Percentiles rank a stretch among this genome's conserved stretches.
Conservation (phyloP, 1,284 basidiomycete genomes). For the Tylopilus sp. region DNA sequence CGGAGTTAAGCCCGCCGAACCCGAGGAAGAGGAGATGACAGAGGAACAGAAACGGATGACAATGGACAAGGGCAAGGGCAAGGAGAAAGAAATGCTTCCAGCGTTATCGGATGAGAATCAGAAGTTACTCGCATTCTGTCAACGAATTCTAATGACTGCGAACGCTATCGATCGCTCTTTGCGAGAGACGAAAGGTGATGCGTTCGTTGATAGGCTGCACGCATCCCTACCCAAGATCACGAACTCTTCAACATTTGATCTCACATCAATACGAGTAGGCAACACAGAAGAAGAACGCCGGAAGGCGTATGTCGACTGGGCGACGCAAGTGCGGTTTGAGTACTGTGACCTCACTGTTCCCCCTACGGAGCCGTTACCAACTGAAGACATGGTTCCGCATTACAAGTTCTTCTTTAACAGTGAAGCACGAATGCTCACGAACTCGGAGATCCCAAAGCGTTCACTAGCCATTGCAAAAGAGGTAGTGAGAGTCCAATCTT, state of each 20-base stretch:
- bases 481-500: conserved; percentile 38
- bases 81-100: conserved; percentile 49
- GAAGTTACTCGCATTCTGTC: conserved; percentile 65
- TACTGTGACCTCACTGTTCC: conserved; percentile 76
- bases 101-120: conserved; percentile 60
- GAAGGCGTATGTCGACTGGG: conserved; percentile 79
- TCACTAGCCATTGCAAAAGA: conserved; percentile 90
- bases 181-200: conserved; percentile 78
- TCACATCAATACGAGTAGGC: conserved; percentile 45
- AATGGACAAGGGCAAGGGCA: conserved; percentile 49
- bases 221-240: conserved; percentile 68
- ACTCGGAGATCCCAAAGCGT: conserved; percentile 77
- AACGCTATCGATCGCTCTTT: conserved; percentile 80
- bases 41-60: conserved; percentile 82
- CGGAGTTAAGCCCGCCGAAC: conserved; percentile 50
- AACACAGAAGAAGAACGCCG: conserved; percentile 61
- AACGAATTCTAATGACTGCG: conserved; percentile 73
- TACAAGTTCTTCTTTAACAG: conserved; percentile 77
- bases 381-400: conserved; percentile 50
- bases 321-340: conserved; percentile 72
- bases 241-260: conserved; percentile 39
- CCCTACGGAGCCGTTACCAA: conserved; percentile 22
- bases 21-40: conserved; percentile 59
- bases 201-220: conserved; percentile 74
- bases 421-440: conserved; percentile 74